Evolutionary conservation across 495 filamentous ascomycete species (phyloP).

Genomic region (Talaromyces wortmannii): DNA sequence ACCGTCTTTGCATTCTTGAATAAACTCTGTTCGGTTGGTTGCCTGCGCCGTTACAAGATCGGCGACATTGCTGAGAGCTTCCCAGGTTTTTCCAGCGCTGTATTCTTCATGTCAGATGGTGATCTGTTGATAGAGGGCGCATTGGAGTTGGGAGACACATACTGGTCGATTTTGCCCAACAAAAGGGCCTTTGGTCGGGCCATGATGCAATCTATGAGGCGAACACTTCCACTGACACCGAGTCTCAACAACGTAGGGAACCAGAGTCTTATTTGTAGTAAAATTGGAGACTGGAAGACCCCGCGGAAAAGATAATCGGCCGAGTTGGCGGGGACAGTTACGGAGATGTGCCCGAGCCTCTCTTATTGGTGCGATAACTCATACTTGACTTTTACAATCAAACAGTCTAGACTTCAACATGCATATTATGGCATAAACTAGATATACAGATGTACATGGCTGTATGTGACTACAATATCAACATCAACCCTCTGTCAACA

Average conservation of each 20-base stretch:
- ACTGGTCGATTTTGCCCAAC: slow-evolving; percentile 53
- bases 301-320: background rate
- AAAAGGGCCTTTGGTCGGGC: slow-evolving; percentile 40
- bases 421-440: too few relatives aligned
- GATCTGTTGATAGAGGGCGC: background rate
- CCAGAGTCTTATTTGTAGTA: too few relatives aligned
- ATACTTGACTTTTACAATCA: too few relatives aligned
- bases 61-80: slow-evolving; percentile 39
- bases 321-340: background rate
- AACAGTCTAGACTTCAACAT: too few relatives aligned
- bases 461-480: too few relatives aligned
- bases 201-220: background rate
- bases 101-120: background rate
- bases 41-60: slow-evolving; percentile 41
- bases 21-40: slow-evolving; percentile 59
- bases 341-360: background rate
- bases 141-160: slow-evolving; percentile 17
- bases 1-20: slow-evolving; percentile 64
- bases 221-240: background rate
- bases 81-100: slow-evolving; percentile 41
- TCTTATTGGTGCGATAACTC: background rate
- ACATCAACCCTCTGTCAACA: slow-evolving; percentile 51
- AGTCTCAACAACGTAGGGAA: too few relatives aligned
- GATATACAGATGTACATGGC: too few relatives aligned
- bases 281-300: too few relatives aligned